Percentiles rank a stretch among this genome's conserved stretches.
Evolutionary conservation across 2,329 filamentous ascomycete species (phyloP).

Genomic region (Furcasterigmium furcatum): DNA sequence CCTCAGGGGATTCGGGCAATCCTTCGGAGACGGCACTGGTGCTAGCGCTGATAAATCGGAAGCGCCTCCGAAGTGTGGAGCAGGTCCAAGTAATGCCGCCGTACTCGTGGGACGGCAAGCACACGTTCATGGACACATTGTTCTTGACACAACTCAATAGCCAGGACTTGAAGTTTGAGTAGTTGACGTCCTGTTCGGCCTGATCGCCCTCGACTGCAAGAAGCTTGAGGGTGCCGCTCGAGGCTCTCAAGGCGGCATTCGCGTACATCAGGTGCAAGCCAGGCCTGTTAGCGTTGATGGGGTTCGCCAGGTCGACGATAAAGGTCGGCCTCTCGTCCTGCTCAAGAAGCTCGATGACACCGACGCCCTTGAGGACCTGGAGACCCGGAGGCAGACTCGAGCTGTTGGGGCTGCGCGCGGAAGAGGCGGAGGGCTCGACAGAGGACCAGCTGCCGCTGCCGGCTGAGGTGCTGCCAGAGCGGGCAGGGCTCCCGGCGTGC

Average conservation of each 20-base stretch:
- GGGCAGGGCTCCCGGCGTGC: constrained; percentile 40
- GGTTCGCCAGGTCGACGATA: constrained; percentile 64
- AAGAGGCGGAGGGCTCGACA: constrained; percentile 44
- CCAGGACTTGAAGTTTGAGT: constrained; percentile 68
- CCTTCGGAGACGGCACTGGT: constrained; percentile 28
- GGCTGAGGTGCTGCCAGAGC: constrained; percentile 43
- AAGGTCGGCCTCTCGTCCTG: constrained; percentile 76
- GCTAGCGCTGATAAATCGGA: constrained; percentile 65
- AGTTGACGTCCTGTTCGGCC: constrained; percentile 41
- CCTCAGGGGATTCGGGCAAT: constrained; percentile 32
- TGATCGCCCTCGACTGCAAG: constrained; percentile 48
- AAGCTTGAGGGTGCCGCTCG: constrained; percentile 50
- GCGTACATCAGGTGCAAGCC: constrained; percentile 62
- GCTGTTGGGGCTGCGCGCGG: constrained; percentile 43
- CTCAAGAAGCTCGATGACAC: constrained; percentile 70
- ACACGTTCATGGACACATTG: constrained; percentile 48
- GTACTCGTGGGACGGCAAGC: constrained; percentile 53
- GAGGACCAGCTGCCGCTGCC: constrained; percentile 48
- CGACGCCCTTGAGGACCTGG: constrained; percentile 60
- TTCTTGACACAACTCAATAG: constrained; percentile 52
- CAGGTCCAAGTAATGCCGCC: constrained; percentile 68
- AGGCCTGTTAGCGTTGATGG: constrained; percentile 48
- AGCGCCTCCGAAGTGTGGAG: constrained; percentile 64
- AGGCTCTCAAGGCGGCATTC: constrained; percentile 63
- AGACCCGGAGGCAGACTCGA: constrained; percentile 43